A percentile compares a stretch with the other conserved stretches of the same genome.
Conservation (phyloP, 2,329 filamentous ascomycete species). For the Penicillium concentricum region DNA sequence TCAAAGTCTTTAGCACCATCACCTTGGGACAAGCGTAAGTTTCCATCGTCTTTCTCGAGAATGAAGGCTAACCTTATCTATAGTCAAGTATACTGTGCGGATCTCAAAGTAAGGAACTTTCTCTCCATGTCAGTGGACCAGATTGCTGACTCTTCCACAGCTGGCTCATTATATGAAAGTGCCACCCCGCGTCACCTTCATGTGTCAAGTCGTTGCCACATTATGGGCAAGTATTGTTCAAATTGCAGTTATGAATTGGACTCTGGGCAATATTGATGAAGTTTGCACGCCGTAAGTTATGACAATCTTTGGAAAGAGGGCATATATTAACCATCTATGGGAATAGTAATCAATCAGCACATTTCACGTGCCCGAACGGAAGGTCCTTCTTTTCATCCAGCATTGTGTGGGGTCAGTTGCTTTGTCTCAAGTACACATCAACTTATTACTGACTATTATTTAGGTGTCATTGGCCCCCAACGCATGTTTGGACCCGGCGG, state of each 20-base stretch:
- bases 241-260: slow-evolving; percentile 49
- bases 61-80: not conserved
- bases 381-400: slow-evolving; percentile 64
- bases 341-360: slow-evolving; percentile 46
- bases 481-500: slow-evolving; percentile 63
- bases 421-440: not conserved
- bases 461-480: slow-evolving; percentile 65
- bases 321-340: not conserved
- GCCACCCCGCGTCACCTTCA: slow-evolving; percentile 49
- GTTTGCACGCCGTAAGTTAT: slow-evolving; percentile 40
- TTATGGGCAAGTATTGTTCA: slow-evolving; percentile 48
- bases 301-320: not conserved
- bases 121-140: not conserved
- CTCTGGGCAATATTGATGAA: slow-evolving; percentile 43
- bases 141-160: slow-evolving; percentile 5
- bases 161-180: slow-evolving; percentile 32
- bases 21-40: slow-evolving; percentile 27
- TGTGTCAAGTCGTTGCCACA: slow-evolving; percentile 49
- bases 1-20: slow-evolving; percentile 28
- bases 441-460: slow-evolving; percentile 36
- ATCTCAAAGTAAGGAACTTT: slow-evolving; percentile 13
- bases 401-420: slow-evolving; percentile 61
- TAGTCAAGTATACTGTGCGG: slow-evolving; percentile 16
- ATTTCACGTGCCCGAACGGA: slow-evolving; percentile 56
- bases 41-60: not conserved